Base-by-base conservation (phyloP, 257 asterid genomes). In the Lantana camara region DNA sequence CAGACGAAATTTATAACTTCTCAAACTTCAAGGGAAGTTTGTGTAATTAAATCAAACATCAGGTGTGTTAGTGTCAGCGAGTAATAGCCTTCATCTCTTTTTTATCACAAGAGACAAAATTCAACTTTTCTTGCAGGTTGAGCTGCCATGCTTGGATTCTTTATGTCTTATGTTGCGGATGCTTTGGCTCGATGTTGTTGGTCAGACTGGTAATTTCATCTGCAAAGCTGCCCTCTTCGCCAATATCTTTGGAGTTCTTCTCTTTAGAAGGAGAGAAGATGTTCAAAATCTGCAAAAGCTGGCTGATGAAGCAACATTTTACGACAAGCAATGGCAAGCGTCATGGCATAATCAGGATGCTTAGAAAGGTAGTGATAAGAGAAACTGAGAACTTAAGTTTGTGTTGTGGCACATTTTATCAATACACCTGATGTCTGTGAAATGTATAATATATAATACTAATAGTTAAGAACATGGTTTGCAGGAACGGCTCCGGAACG, bases 81-180 rank as follows among this genome's bases (percentile, higher is more conserved):
- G n/a, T n/a, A n/a, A n/a, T n/a, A n/a, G n/a, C n/a, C 20, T 4
- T 34, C 30, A 23, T 1, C 27, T 64, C 10, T 2, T 11, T 13
- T 19, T 14, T 47, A 1, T 57, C 10, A 22, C 9, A 6, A 32
- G 46, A 56, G 17, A 51, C n/a, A 50, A 41, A 12, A 12, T 41
- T 41, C 47, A 41, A 41, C 16, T 30, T 4, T 46, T 34, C 9
- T 63, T 68, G 46, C 73, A 88, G 95, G 95, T 35, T 66, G 91
- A 78, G 95, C 88, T 16, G 95, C 90, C 20, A 85, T 85, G 95
- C 73, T 83, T 40, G 96, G 96, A 46, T 85, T 88, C 57, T 88
- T 85, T 65, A 76, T 69, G 83, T 79, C 88, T 4, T 85, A 81
- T 65, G 0, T 66, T 27, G 88, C 82, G 62, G 95, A 88, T 71